Evolutionary conservation across 495 filamentous ascomycete species (phyloP), one percentile per base, ranked within the genome.

Genomic region (Annulohypoxylon maeteangense): DNA sequence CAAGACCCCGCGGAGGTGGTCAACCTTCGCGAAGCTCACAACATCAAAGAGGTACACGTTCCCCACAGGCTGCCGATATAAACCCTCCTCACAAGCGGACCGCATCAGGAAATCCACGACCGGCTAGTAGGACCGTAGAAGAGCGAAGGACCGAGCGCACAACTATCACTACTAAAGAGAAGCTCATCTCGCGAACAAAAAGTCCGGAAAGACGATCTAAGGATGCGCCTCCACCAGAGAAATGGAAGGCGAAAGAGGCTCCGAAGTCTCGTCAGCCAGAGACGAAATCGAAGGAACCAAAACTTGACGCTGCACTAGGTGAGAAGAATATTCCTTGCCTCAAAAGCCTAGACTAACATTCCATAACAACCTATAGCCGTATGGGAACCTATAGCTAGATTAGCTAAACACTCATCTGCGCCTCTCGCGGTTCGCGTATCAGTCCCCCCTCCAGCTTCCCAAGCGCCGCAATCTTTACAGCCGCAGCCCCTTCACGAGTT

Each of bases 351-450:
- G 20, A 47, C 64, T 63, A 74, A 77, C 60, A 58, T 65, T 5
- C 60, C 65, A 7, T 42, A 29, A 45, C 62, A 38, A 51, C 62
- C 36, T 47, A 67, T 55, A 62, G 66, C 76, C 11, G 71, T 74
- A 61, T 99, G 95, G 95, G 89, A 88, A 65, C 95, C 95, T 1
- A 89, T 93, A 73, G 96, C 88, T 14, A 90, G 87, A 1, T 82
- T 99, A 16, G 85, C 94, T 45, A 88, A 94, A 53, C 92, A 94
- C 64, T 94, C 94, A 3, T 90, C 92, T 11, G 95, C 95, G 29
- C 96, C 96, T 10, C 81, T 99, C 54, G 95, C 95, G 10, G 89
- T 87, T 69, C 89, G 95, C 67, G 86, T 98, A 70, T 97, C 95
- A 0, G 87, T 92, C 58, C 91, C 95, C 34, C 93, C 95, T 12